Evolutionary conservation across 345 rosid species (phyloP).

Genomic region (Gossypium sturtianum): DNA sequence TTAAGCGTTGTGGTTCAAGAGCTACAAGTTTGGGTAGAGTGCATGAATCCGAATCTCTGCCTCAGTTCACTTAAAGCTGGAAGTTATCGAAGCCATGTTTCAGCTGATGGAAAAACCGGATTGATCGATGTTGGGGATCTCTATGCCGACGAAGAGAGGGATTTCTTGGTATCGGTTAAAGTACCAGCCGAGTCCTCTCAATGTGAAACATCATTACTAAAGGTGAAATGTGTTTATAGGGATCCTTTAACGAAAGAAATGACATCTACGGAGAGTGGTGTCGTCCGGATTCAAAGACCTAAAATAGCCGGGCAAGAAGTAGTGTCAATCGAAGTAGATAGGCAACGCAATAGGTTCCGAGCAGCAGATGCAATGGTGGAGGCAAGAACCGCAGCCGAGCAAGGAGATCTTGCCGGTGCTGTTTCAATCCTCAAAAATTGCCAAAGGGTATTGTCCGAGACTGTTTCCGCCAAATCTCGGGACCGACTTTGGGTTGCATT

Average conservation of each 20-base stretch:
- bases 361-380: slow-evolving; percentile 86
- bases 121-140: slow-evolving; percentile 75
- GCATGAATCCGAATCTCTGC: slow-evolving; percentile 39
- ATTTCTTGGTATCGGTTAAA: slow-evolving; percentile 70
- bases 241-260: slow-evolving; percentile 74
- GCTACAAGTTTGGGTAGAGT: slow-evolving; percentile 60
- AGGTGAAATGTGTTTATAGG: slow-evolving; percentile 67
- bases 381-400: slow-evolving; percentile 79
- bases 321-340: slow-evolving; percentile 80
- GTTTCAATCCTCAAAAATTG: slow-evolving; percentile 61
- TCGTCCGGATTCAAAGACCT: slow-evolving; percentile 55
- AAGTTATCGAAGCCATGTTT: slow-evolving; percentile 55
- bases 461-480: slow-evolving; percentile 55
- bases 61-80: slow-evolving; percentile 71
- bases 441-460: slow-evolving; percentile 46
- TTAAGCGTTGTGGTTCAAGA: slow-evolving; percentile 91
- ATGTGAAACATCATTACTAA: slow-evolving; percentile 49
- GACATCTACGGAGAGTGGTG: slow-evolving; percentile 45
- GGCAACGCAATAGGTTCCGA: slow-evolving; percentile 82
- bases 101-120: slow-evolving; percentile 43
- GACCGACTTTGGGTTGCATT: slow-evolving; percentile 74
- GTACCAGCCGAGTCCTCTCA: slow-evolving; percentile 51
- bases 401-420: slow-evolving; percentile 67
- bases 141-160: slow-evolving; percentile 93
- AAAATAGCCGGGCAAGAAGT: slow-evolving; percentile 38